Base-by-base conservation (phyloP, 805 yeast genomes). In the Teunomyces gatunensis region DNA sequence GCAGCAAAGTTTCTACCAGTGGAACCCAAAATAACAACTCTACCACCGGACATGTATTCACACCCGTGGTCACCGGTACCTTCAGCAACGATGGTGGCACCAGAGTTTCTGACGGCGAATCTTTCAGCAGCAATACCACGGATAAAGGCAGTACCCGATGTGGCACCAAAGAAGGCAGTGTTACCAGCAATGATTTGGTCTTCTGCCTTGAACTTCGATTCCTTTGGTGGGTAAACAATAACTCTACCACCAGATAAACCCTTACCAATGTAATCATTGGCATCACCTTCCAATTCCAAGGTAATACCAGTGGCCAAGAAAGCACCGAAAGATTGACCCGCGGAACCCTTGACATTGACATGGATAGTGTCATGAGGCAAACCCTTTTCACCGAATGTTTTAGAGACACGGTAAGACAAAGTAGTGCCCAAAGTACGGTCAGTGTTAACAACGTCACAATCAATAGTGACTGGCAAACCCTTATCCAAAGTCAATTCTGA, bases 11-110 rank as follows among this genome's bases (percentile, higher is more conserved):
- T 85, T 54, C 97, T 83, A 49, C 96, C 97, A 59, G 96, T 88
- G 50, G 83, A 73, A 41, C 97, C 96, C 57, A 92, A 79, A 42
- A 92, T 90, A 63, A 92, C 89, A 52, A 94, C 96, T 60, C 98
- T 83, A 66, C 99, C 99, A 68, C 99, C 98, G 58, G 98, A 91
- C 99, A 92, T 92, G 74, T 92, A 92, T 73, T 92, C 99, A 74
- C 97, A 92, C 45, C 99, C 99, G 68, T 92, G 97, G 68, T 92
- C 97, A 75, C 99, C 99, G 54, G 88, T 85, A 63, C 96, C 97
- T 71, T 92, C 99, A 55, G 89, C 90, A 52, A 94, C 97, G 54
- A 96, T 94, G 47, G 86, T 86, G 37, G 98, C 98, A 69, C 99
- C 99, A 27, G 98, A 94, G 80, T 92, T 92, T 77, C 99, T 87